Evolutionary conservation across 2,329 filamentous ascomycete genomes (phyloP), one percentile per base, ranked within the genome.

Genomic region (Colletotrichum destructivum): DNA sequence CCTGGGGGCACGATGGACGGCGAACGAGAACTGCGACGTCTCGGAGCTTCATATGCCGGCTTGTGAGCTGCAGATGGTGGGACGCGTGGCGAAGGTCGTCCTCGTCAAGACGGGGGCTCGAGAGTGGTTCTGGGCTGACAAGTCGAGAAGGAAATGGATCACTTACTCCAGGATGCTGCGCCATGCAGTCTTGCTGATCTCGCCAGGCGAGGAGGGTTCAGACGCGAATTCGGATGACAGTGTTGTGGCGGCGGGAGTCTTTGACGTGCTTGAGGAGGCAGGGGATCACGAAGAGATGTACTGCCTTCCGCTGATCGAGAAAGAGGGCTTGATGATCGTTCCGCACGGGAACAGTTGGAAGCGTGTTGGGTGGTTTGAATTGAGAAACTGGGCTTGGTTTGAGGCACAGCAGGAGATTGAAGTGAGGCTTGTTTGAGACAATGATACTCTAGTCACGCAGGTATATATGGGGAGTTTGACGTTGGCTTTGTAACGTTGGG

Each of bases 221-320:
- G 23, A n/a, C 21, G 4, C 15, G 3, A n/a, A 21, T 5, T 15
- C 42, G 9, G 26, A 31, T 21, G 46, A 59, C 4, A 26, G 42
- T 2, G 52, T 69, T 4, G 23, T 69, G n/a, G 52, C 52, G 7
- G 35, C 59, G 1, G 66, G 66, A 5, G 23, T 31, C 12, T 69
- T 69, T 54, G 66, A 69, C 31, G 52, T 69, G 23, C 31, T 54
- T 9, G 66, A 69, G 8, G 66, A 69, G n/a, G 52, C 44, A 52
- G 7, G 7, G 15, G 18, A 31, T 16, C 21, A 35, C 12, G 26
- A 40, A 38, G 52, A 69, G 38, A 38, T 65, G 2, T 57, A 61
- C 61, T 57, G 61, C 26, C 46, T 69, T 35, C 15, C 7, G 6
- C 11, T 69, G 23, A 21, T 65, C 3, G 61, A 65, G 6, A 65